Percentiles rank a stretch among this genome's conserved stretches.
Evolutionary conservation across 2,329 filamentous ascomycete genomes (phyloP).

Genomic region (Daldinia sp.): DNA sequence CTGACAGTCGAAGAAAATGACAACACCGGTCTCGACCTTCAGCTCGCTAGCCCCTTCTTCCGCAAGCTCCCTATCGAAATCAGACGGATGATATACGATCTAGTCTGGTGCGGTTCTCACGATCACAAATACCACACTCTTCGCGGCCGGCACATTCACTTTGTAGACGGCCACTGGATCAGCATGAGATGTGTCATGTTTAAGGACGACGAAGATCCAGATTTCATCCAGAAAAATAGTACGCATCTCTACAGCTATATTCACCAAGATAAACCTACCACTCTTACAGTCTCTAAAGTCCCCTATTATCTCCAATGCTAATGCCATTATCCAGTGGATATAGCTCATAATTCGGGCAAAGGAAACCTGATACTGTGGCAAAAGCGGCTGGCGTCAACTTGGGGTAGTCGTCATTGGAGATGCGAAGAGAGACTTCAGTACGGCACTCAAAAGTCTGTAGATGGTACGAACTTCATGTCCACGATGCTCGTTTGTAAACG

Average conservation of each 20-base stretch:
- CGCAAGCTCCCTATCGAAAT: conserved; percentile 48
- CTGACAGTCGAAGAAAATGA: neutral
- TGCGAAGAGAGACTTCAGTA: conserved; percentile 44
- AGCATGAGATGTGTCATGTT: conserved; percentile 45
- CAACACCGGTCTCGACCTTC: conserved; percentile 27
- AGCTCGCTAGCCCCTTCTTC: conserved; percentile 44
- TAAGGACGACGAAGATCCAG: conserved; percentile 40
- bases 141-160: conserved; percentile 43
- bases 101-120: conserved; percentile 39
- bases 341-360: conserved; percentile 26
- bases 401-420: conserved; percentile 47
- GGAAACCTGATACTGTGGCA: conserved; percentile 43
- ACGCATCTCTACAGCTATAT: neutral
- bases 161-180: conserved; percentile 43
- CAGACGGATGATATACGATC: conserved; percentile 45
- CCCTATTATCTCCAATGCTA: neutral
- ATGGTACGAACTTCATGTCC: conserved; percentile 40
- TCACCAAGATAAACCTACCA: neutral
- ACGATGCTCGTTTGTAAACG: conserved; percentile 46
- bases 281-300: neutral
- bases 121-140: conserved; percentile 42
- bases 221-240: conserved; percentile 43
- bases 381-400: conserved; percentile 42
- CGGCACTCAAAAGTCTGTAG: conserved; percentile 36
- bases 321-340: conserved; percentile 36